Evolutionary conservation across 371 early-diverging fungal species (phyloP), one percentile per base, ranked within the genome.

Genomic region (Funneliformis caledonium): DNA sequence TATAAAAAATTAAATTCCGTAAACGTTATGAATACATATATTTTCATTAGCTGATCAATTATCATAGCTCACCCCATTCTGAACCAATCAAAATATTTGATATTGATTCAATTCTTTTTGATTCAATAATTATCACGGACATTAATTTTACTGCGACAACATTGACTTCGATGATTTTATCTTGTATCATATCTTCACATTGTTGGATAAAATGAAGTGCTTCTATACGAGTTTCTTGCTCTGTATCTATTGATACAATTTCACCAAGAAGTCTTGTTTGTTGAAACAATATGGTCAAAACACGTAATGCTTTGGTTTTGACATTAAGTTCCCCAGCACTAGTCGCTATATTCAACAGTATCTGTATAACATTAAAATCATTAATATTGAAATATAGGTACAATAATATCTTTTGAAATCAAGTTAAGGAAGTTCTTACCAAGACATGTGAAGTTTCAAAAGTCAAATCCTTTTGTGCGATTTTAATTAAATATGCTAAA

Each of bases 11-110:
- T 19, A 47, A 31, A 31, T 56, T 22, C 8, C 11, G 16, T 22
- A 14, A 0, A 56, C 10, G 48, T 56, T 14, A n/a, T 74, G 16
- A 74, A 26, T 50, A 7, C 26, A 37, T 48, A 5, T 7, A 56
- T 22, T 42, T 37, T 37, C 56, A 2, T 2, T 37, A 6, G 6
- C 56, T 56, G 2, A 59, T 42, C 45, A 47, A 72, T 4, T 48
- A 26, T 72, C 47, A 31, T 33, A 31, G 7, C 74, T 19, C 31
- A 74, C 62, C 62, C 76, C 76, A 76, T 61, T 76, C 76, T 37
- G 14, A 7, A 22, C 62, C 14, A 33, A 76, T 62, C 0, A 19
- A 45, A 60, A 26, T 22, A 16, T 22, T 10, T 45, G 76, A 22
- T n/a, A n/a, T 60, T 26, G 52, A 50, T 37, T 56, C 60, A n/a